Evolutionary conservation across 345 rosid species (phyloP).

Genomic region (Eucalyptus marginata): DNA sequence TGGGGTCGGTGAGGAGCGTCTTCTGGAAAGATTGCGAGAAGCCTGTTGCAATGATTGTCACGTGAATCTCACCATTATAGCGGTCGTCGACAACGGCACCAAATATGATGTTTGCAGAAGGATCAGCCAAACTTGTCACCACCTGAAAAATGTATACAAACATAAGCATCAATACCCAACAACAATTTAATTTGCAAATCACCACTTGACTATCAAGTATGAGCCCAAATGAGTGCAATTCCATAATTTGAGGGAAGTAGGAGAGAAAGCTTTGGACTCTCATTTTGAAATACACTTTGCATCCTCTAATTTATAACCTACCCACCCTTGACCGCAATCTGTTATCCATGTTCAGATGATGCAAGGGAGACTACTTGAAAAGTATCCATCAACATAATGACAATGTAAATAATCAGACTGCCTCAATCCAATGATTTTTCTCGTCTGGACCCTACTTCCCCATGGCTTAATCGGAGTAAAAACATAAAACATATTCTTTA

Average conservation of each 20-base stretch:
- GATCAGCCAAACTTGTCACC: constrained; percentile 94
- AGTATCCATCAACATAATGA: neutral
- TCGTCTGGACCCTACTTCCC: neutral
- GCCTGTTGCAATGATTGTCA: constrained; percentile 92
- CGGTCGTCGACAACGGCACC: constrained; percentile 98
- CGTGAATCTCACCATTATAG: constrained; percentile 89
- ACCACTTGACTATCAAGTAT: neutral
- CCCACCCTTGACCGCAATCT: neutral
- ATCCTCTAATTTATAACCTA: neutral
- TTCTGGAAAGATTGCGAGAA: constrained; percentile 95
- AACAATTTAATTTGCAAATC: neutral
- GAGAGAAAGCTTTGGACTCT: neutral
- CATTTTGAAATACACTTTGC: neutral
- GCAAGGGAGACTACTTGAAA: neutral
- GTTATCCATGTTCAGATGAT: neutral
- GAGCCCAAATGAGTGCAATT: neutral
- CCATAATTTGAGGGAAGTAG: neutral
- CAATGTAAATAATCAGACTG: neutral
- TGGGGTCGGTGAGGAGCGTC: constrained; percentile 67
- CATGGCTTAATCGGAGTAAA: neutral
- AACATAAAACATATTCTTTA: neutral
- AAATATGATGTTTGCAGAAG: constrained; percentile 96
- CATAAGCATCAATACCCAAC: neutral
- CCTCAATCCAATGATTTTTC: neutral
- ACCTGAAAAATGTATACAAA: constrained; percentile 33